Evolutionary conservation across 2,329 filamentous ascomycete species (phyloP).

Genomic region (Alternaria rosae): DNA sequence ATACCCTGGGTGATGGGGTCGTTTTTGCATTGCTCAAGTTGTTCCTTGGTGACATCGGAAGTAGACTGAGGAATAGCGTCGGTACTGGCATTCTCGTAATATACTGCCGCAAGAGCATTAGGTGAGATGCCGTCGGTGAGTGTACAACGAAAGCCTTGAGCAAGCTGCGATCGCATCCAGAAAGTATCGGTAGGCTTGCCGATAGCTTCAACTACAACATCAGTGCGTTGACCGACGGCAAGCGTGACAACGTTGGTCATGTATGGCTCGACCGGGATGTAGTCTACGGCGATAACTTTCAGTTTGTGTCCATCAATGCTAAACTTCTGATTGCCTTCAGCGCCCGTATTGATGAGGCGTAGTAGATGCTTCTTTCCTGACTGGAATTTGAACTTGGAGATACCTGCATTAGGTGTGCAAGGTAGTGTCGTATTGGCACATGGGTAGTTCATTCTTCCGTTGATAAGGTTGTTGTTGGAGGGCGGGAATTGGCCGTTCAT

Average conservation of each 20-base stretch:
- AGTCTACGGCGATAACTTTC: constrained; percentile 53
- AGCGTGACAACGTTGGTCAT: constrained; percentile 50
- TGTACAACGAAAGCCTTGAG: constrained; percentile 22
- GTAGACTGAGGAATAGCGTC: constrained; percentile 57
- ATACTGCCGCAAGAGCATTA: constrained; percentile 62
- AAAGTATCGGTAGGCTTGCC: constrained; percentile 37
- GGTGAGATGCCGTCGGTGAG: constrained; percentile 26
- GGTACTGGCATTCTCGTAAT: constrained; percentile 67
- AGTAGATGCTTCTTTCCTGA: constrained; percentile 52
- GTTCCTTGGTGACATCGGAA: constrained; percentile 26
- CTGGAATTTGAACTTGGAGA: constrained; percentile 50
- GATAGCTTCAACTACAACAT: constrained; percentile 44
- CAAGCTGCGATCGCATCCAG: constrained; percentile 50
- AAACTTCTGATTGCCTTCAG: constrained; percentile 50
- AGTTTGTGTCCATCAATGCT: constrained; percentile 53
- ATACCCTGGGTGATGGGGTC: constrained; percentile 14
- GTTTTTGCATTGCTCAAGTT: constrained; percentile 28
- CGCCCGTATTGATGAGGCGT: constrained; percentile 52
- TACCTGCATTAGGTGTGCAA: constrained; percentile 34
- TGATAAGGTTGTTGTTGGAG: constrained; percentile 30
- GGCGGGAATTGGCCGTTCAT: constrained; percentile 33
- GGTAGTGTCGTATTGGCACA: constrained; percentile 35
- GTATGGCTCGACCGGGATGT: constrained; percentile 52
- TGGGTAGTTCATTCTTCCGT: constrained; percentile 34
- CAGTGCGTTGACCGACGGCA: constrained; percentile 50